Evolutionary conservation across 306 rosid species (phyloP).

Genomic region (Mimosa bimucronata): DNA sequence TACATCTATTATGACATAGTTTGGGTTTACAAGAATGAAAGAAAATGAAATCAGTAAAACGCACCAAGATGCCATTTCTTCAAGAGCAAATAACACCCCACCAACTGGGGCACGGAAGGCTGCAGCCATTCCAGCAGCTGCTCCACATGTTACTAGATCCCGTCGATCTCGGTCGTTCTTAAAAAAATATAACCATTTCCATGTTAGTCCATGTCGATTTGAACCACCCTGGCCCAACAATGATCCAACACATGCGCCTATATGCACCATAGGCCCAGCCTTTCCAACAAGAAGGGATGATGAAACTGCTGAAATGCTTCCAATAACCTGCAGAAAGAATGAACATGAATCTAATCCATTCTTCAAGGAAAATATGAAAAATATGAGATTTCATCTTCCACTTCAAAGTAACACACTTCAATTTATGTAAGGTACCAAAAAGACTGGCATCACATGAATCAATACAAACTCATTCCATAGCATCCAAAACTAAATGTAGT

Average conservation of each 20-base stretch:
- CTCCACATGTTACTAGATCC: constrained; percentile 83
- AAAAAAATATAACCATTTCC: constrained; percentile 81
- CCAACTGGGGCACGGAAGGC: constrained; percentile 97
- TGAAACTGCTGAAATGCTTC: constrained; percentile 91
- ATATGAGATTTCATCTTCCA: constrained; percentile 3
- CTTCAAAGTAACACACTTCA: not conserved
- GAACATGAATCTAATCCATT: constrained; percentile 34
- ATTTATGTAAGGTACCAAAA: not conserved
- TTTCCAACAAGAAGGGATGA: constrained; percentile 84
- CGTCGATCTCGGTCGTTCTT: constrained; percentile 90
- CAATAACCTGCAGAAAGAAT: constrained; percentile 66
- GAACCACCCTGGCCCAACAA: constrained; percentile 90
- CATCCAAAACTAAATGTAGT: not conserved
- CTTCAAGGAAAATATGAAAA: constrained; percentile 25
- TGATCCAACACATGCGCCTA: constrained; percentile 92
- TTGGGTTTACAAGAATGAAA: constrained; percentile 11
- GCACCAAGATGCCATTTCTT: constrained; percentile 96
- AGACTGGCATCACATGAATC: not conserved
- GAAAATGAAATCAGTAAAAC: constrained; percentile 22
- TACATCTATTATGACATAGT: not conserved
- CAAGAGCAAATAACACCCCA: constrained; percentile 90
- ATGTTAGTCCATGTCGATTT: constrained; percentile 64
- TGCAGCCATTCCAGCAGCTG: constrained; percentile 97
- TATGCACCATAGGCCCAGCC: constrained; percentile 98
- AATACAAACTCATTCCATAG: not conserved